Conservation (phyloP, 345 rosid genomes). For the Microthlaspi erraticum region DNA sequence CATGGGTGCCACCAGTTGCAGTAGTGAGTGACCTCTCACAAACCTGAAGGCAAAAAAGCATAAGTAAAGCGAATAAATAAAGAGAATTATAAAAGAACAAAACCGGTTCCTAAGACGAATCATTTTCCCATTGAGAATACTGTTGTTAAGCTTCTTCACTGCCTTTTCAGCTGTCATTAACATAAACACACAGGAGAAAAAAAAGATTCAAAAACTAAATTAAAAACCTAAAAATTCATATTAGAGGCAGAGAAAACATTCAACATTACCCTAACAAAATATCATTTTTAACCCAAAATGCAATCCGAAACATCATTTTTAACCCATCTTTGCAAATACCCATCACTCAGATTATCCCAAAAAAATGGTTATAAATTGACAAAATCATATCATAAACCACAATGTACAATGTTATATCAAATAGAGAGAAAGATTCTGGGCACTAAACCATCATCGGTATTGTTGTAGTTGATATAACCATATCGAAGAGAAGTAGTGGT, state of each 20-base stretch:
- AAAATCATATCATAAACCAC: not conserved
- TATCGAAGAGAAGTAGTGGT: constrained; percentile 84
- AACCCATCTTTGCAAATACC: constrained; percentile 14
- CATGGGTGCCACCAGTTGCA: too few relatives aligned
- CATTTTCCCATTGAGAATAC: constrained; percentile 74
- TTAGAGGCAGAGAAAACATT: too few relatives aligned
- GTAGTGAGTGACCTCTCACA: too few relatives aligned
- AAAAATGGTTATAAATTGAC: not conserved
- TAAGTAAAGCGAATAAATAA: too few relatives aligned
- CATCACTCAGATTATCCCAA: constrained; percentile 21
- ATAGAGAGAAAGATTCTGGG: not conserved
- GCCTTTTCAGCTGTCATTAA: too few relatives aligned
- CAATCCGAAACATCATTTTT: constrained; percentile 4
- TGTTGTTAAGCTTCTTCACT: too few relatives aligned
- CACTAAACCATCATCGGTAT: constrained; percentile 65
- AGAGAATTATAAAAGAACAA: too few relatives aligned
- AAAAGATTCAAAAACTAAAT: too few relatives aligned
- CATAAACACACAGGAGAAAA: too few relatives aligned
- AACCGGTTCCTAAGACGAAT: constrained; percentile 83
- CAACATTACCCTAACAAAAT: too few relatives aligned
- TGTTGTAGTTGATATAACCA: constrained; percentile 89
- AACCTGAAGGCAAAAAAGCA: too few relatives aligned
- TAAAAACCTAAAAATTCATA: too few relatives aligned
- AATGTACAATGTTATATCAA: constrained; percentile 5
- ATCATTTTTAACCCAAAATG: not conserved